Evolutionary conservation across 106 monocot species (phyloP), one percentile per base, ranked within the genome.

Genomic region (Iris macrosiphon): DNA sequence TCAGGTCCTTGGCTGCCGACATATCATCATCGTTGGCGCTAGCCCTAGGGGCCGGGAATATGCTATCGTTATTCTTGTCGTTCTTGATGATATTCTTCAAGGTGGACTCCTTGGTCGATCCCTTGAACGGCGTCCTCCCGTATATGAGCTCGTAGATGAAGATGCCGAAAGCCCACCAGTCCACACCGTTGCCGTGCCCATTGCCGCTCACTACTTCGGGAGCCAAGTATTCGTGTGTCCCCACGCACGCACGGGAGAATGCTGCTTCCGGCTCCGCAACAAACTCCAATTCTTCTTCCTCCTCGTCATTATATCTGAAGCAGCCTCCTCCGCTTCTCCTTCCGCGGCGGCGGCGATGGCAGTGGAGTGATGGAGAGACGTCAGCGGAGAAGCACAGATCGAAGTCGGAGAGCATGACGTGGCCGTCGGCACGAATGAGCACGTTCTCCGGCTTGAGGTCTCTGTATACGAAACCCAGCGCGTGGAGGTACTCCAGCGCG

Each of bases 151-250:
- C 93, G 66, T 83, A 93, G 11, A 93, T 7, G 47, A 93, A 85
- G 4, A 93, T 77, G 4, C 93, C 93, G 40, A 87, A 93, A 3
- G 93, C 93, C 93, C 93, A 93, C 93, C 93, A 93, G 71, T 93
- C 93, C 7, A 93, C 83, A 9, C 68, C 87, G 43, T 62, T 77
- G 28, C 87, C 87, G 57, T 93, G 87, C 11, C 87, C 83, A 8
- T 29, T 49, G 1, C 79, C 60, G 39, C 52, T 46, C 15, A 80
- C 55, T 24, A 93, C 63, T 71, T 93, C 93, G 19, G 93, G 93
- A 4, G 92, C 76, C 19, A 87, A 52, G 69, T 93, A 93, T 69
- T 93, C 93, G 60, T 93, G 93, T 2, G 93, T 93, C 41, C 93
- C 93, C 21, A 93, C 93, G 63, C 83, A 84, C 13, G 70, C 83